A percentile compares a stretch with the other conserved stretches of the same genome.
These are phyloP conservation scores for Microcyclospora pomicola DNA, from an alignment of 2,329 filamentous ascomycete genomes.

Conservation along the genomic window DNA sequence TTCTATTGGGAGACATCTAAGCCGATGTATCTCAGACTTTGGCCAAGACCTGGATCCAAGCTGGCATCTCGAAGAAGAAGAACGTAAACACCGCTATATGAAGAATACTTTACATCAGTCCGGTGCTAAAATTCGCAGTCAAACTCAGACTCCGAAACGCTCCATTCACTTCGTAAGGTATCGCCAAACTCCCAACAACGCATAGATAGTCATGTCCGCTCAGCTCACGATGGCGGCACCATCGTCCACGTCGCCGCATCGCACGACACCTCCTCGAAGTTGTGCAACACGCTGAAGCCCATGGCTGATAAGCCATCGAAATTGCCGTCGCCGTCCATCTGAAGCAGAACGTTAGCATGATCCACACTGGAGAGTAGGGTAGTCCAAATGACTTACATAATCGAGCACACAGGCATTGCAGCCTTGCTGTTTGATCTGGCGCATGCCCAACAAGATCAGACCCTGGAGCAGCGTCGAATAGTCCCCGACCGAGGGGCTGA, in stretches of 20 bases:
- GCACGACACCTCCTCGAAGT: constrained; percentile 67
- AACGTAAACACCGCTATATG: too few species aligned
- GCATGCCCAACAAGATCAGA: constrained; percentile 63
- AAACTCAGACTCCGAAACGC: too few species aligned
- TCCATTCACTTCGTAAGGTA: too few species aligned
- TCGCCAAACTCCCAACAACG: too few species aligned
- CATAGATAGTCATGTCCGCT: not conserved
- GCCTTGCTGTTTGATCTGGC: constrained; percentile 68
- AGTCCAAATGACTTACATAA: constrained; percentile 48
- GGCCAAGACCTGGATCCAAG: too few species aligned
- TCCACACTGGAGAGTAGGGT: not conserved
- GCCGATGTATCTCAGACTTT: too few species aligned
- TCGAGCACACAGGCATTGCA: constrained; percentile 61
- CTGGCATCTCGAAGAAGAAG: too few species aligned
- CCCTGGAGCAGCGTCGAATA: constrained; percentile 65
- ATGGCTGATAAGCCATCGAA: constrained; percentile 62
- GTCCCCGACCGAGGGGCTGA: constrained; percentile 52
- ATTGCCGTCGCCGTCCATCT: constrained; percentile 59
- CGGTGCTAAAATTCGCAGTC: too few species aligned
- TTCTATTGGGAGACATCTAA: too few species aligned
- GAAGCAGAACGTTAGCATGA: not conserved
- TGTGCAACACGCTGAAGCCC: constrained; percentile 67
- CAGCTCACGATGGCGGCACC: constrained; percentile 13
- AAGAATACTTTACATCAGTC: too few species aligned
- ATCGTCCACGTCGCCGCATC: constrained; percentile 47